Conservation (phyloP, 108 stramenopile genomes). For the Skeletonema potamos region DNA sequence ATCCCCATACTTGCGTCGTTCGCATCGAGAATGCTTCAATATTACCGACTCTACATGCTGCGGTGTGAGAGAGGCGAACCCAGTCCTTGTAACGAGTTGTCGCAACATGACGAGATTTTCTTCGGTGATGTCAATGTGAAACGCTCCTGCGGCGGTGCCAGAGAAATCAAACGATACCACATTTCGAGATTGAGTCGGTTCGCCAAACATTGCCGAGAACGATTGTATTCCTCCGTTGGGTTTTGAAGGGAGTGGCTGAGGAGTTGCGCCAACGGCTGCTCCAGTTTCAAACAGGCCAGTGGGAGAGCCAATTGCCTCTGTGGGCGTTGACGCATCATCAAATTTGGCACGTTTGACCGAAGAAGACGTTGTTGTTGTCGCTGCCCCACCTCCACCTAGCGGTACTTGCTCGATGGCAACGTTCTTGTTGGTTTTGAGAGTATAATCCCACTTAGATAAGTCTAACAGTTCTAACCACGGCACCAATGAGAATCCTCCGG, state of each 20-base stretch:
- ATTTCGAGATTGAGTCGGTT: slow-evolving; percentile 49
- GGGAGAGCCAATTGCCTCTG: slow-evolving; percentile 42
- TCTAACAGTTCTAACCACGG: slow-evolving; percentile 89
- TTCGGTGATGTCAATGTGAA: slow-evolving; percentile 79
- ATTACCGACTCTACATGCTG: slow-evolving; percentile 63
- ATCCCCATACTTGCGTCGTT: slow-evolving; percentile 18
- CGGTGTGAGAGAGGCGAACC: slow-evolving; percentile 51
- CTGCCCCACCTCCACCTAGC: neutral
- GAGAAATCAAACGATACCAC: slow-evolving; percentile 83
- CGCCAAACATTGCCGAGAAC: slow-evolving; percentile 46
- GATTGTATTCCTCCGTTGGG: slow-evolving; percentile 18
- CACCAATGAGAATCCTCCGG: slow-evolving; percentile 70
- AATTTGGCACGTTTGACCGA: slow-evolving; percentile 29
- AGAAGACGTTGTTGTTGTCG: neutral
- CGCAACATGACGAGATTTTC: slow-evolving; percentile 72
- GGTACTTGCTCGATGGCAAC: neutral
- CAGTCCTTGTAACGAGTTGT: slow-evolving; percentile 65
- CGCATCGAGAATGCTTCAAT: slow-evolving; percentile 38
- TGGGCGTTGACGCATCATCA: slow-evolving; percentile 16
- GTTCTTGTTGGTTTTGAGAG: neutral
- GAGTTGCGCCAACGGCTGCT: slow-evolving; percentile 23
- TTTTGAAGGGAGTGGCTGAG: slow-evolving; percentile 17
- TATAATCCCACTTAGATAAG: slow-evolving; percentile 72
- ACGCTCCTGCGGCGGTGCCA: slow-evolving; percentile 42
- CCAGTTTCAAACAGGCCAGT: slow-evolving; percentile 32